phyloP scores from a whole-genome alignment of 495 filamentous ascomycete species.

The Aspergillus coremiiformis region DNA sequence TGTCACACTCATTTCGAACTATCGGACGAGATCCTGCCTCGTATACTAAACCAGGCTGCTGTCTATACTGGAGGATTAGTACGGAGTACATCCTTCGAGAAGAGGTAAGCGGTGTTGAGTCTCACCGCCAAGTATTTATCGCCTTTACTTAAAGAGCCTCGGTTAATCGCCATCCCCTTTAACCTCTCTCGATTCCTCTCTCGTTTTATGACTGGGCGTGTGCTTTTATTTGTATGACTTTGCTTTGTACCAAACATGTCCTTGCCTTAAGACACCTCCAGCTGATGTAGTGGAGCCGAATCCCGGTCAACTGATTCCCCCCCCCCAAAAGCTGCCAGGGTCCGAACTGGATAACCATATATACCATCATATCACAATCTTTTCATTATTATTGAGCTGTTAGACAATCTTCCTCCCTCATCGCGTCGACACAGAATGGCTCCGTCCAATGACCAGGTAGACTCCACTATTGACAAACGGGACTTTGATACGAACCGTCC shows the following conservation, averaged over 20 bases:
- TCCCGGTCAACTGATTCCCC: not conserved
- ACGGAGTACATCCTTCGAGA: too few relatives aligned
- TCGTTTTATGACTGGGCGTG: not conserved
- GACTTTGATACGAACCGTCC: slow-evolving; percentile 52
- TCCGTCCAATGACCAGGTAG: slow-evolving; percentile 18
- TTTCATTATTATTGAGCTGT: too few relatives aligned
- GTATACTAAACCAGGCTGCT: too few relatives aligned
- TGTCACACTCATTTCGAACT: too few relatives aligned
- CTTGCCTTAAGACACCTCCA: not conserved
- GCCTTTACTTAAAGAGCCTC: too few relatives aligned
- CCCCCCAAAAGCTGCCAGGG: not conserved
- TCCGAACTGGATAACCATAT: not conserved
- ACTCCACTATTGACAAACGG: slow-evolving; percentile 44
- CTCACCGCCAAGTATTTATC: too few relatives aligned
- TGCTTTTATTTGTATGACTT: not conserved
- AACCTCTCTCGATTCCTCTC: not conserved
- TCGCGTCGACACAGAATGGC: slow-evolving; percentile 32
- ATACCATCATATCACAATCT: too few relatives aligned
- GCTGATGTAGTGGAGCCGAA: slow-evolving; percentile 7
- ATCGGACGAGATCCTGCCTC: too few relatives aligned
- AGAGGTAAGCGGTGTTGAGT: too few relatives aligned
- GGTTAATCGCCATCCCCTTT: too few relatives aligned
- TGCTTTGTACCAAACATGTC: not conserved
- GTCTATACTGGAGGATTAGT: too few relatives aligned
- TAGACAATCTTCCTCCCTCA: not conserved